Evolutionary conservation across 176 grass and related monocot species (phyloP).

Genomic region (Lolium multiflorum): DNA sequence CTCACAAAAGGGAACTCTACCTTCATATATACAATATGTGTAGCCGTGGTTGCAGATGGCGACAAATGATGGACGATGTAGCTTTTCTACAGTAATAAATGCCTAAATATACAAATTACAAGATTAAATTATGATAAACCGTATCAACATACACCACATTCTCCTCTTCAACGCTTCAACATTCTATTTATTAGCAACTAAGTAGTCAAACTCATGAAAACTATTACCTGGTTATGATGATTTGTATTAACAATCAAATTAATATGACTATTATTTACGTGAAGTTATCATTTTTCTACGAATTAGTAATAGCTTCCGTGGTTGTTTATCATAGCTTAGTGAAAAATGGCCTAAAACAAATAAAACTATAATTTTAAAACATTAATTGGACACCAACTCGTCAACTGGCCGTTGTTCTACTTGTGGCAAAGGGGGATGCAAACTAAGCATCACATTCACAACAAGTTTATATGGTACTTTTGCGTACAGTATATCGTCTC

Average conservation of each 20-base stretch:
- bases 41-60: not conserved
- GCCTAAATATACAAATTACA: not conserved
- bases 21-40: too few species aligned
- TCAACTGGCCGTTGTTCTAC: not conserved
- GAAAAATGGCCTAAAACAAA: too few species aligned
- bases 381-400: not conserved
- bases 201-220: not conserved
- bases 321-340: not conserved
- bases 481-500: not conserved
- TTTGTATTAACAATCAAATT: too few species aligned
- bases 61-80: not conserved
- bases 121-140: not conserved
- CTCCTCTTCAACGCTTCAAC: not conserved
- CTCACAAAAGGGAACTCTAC: too few species aligned
- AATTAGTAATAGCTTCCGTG: not conserved
- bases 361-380: not conserved
- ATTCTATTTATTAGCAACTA: not conserved
- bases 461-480: not conserved
- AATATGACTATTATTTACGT: not conserved
- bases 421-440: not conserved
- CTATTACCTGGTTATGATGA: not conserved
- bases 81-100: not conserved
- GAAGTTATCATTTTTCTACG: not conserved
- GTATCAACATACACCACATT: not conserved
- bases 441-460: not conserved